Conservation (phyloP, 2,329 filamentous ascomycete genomes). For the Xylariaceae sp. region DNA sequence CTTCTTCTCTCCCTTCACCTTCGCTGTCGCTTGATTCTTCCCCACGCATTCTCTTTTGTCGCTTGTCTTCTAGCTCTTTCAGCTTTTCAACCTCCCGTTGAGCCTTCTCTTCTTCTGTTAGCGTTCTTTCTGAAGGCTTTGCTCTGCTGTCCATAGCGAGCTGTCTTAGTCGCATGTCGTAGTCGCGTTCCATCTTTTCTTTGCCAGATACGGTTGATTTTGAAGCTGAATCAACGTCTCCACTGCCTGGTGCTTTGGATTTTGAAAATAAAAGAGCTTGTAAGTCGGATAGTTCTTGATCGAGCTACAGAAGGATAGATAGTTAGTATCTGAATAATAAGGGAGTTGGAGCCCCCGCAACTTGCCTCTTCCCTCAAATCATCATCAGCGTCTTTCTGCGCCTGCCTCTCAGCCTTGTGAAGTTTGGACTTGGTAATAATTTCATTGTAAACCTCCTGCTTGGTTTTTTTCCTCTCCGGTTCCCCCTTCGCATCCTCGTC, state of each 20-base stretch:
- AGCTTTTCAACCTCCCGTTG: slow-evolving; percentile 78
- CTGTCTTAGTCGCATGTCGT: slow-evolving; percentile 82
- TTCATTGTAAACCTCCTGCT: slow-evolving; percentile 97
- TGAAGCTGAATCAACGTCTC: slow-evolving; percentile 32
- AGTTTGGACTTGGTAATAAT: slow-evolving; percentile 96
- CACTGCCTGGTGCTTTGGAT: slow-evolving; percentile 45
- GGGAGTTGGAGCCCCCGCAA: not conserved
- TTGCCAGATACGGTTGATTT: slow-evolving; percentile 63
- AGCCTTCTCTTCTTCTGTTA: slow-evolving; percentile 86
- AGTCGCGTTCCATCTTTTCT: slow-evolving; percentile 79
- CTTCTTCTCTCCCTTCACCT: slow-evolving; percentile 43
- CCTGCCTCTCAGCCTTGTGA: slow-evolving; percentile 92
- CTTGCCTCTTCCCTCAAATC: slow-evolving; percentile 59
- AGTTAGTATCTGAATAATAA: slow-evolving; percentile 6
- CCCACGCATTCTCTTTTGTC: slow-evolving; percentile 85
- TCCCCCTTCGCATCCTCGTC: slow-evolving; percentile 70
- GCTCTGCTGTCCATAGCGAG: slow-evolving; percentile 85
- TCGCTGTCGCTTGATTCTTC: slow-evolving; percentile 57
- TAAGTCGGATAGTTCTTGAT: slow-evolving; percentile 81
- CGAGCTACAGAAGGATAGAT: slow-evolving; percentile 62
- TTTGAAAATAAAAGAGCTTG: slow-evolving; percentile 70
- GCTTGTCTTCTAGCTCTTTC: slow-evolving; percentile 81
- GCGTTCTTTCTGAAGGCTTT: slow-evolving; percentile 83
- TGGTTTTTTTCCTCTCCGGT: slow-evolving; percentile 88
- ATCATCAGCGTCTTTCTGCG: slow-evolving; percentile 90